A percentile compares a stretch with the other conserved stretches of the same genome.
These are phyloP conservation scores for Monosporozyma aerobia DNA, from an alignment of 805 yeast species.

Conservation along the genomic window DNA sequence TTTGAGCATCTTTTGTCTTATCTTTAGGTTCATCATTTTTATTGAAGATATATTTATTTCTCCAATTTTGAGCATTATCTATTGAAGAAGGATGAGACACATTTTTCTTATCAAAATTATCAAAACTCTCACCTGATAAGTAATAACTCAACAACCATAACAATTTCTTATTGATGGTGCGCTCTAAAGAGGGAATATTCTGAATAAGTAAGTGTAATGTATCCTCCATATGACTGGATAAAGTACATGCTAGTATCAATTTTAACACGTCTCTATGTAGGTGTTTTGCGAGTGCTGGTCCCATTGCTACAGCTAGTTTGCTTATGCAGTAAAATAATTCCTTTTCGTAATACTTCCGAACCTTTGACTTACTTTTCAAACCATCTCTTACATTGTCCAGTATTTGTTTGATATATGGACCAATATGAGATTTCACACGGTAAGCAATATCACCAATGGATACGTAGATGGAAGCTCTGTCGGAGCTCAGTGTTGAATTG, in stretches of 20 bases:
- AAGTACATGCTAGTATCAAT: conserved; percentile 69
- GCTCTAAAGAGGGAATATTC: conserved; percentile 72
- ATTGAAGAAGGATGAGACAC: conserved; percentile 48
- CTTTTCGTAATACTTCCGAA: conserved; percentile 67
- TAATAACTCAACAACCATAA: conserved; percentile 65
- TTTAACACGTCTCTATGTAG: conserved; percentile 73
- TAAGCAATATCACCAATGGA: conserved; percentile 79
- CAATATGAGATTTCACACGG: conserved; percentile 71
- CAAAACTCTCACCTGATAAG: conserved; percentile 71
- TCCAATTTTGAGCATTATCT: conserved; percentile 65
- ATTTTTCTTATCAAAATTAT: conserved; percentile 61
- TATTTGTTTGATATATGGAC: conserved; percentile 82
- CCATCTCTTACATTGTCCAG: conserved; percentile 77
- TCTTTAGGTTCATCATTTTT: conserved; percentile 46
- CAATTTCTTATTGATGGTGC: conserved; percentile 59
- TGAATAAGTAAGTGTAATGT: conserved; percentile 59
- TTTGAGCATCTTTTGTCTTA: conserved; percentile 38
- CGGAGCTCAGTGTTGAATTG: conserved; percentile 30
- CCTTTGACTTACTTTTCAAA: conserved; percentile 40
- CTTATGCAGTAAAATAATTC: conserved; percentile 86
- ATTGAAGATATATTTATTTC: conserved; percentile 61
- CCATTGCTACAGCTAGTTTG: conserved; percentile 78
- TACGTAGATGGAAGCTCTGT: conserved; percentile 63
- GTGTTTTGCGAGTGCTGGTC: conserved; percentile 87
- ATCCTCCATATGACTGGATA: conserved; percentile 74